phyloP scores from a whole-genome alignment of 129 eudicot species.

The Artemisia argyi region DNA sequence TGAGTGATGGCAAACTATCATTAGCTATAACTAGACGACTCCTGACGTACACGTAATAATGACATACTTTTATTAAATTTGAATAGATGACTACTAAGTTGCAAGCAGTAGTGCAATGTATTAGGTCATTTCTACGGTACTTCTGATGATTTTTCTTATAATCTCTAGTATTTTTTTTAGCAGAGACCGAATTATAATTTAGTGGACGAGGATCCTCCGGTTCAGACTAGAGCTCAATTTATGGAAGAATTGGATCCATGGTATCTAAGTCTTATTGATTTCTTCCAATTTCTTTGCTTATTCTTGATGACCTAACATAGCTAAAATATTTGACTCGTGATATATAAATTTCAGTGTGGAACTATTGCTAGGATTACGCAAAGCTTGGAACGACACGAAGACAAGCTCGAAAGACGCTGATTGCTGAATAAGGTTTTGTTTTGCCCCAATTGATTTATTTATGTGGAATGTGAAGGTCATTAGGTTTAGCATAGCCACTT shows the following conservation, averaged over 20 bases:
- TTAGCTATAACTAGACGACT: too few relatives aligned
- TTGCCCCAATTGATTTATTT: too few relatives aligned
- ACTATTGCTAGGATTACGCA: neutral
- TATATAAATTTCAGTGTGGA: conserved; percentile 48
- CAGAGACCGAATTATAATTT: conserved; percentile 46
- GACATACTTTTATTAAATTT: too few relatives aligned
- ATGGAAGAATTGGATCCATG: conserved; percentile 39
- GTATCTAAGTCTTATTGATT: conserved; percentile 24
- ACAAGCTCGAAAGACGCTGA: conserved; percentile 65
- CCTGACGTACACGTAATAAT: too few relatives aligned
- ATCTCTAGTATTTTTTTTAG: conserved; percentile 3
- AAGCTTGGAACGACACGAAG: conserved; percentile 3
- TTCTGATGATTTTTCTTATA: conserved; percentile 13
- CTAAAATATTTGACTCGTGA: conserved; percentile 5
- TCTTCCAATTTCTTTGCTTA: conserved; percentile 1
- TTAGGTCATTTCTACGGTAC: conserved; percentile 8
- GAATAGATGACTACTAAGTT: neutral
- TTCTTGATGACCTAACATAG: conserved; percentile 2
- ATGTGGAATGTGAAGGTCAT: too few relatives aligned
- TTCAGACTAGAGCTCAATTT: conserved; percentile 18
- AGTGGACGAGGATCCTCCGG: conserved; percentile 66
- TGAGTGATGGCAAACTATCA: too few relatives aligned
- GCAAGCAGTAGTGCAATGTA: conserved; percentile 7
- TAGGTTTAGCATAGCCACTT: too few relatives aligned
- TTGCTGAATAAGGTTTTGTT: conserved; percentile 42